These are phyloP conservation scores for Macrolepiota dolichaula DNA, from an alignment of 768 basidiomycete species.

Conservation along the genomic window DNA sequence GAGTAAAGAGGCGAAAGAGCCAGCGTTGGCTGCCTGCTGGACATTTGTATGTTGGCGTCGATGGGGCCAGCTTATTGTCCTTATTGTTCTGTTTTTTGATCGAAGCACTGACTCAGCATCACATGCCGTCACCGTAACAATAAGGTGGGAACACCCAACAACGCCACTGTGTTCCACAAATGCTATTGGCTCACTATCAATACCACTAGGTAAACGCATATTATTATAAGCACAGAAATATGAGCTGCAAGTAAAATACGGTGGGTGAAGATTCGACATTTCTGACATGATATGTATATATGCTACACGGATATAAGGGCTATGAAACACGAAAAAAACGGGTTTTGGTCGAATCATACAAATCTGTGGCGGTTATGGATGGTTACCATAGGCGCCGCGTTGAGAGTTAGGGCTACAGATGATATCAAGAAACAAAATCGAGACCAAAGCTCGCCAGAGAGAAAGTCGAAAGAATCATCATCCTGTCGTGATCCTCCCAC, in stretches of 20 bases:
- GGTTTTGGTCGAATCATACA: not conserved
- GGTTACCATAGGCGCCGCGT: not conserved
- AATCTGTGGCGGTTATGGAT: not conserved
- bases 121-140: conserved; percentile 21
- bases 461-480: not conserved
- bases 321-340: conserved; percentile 7
- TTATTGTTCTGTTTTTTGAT: conserved; percentile 25
- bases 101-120: conserved; percentile 20
- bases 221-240: not conserved
- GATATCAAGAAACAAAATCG: conserved; percentile 8
- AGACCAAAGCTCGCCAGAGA: conserved; percentile 4
- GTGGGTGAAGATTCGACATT: not conserved
- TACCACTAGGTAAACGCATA: not conserved
- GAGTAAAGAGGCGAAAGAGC: conserved; percentile 14
- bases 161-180: not conserved
- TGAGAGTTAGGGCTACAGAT: conserved; percentile 14
- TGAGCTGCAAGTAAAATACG: not conserved
- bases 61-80: conserved; percentile 22
- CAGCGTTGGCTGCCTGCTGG: not conserved
- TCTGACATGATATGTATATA: conserved; percentile 4
- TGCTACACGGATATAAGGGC: conserved; percentile 15
- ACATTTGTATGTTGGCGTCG: conserved; percentile 20
- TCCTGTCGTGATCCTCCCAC: not conserved
- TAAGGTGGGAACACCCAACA: conserved; percentile 17
- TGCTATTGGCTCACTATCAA: not conserved